These are phyloP conservation scores for Penicillium cosmopolitanum DNA, from an alignment of 495 filamentous ascomycete genomes.

Conservation along the genomic window DNA sequence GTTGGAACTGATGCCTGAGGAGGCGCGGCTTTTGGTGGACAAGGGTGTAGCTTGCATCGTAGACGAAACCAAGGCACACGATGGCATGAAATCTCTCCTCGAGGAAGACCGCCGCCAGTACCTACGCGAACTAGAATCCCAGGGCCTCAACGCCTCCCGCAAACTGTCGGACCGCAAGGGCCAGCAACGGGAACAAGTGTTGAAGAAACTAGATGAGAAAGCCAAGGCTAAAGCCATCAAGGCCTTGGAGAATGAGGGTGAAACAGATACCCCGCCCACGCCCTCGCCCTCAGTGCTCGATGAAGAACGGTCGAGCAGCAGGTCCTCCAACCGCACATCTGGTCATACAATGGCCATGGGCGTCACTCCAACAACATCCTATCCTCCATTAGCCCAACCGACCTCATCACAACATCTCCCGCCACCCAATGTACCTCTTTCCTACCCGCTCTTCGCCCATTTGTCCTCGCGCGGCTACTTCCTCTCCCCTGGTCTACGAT, in stretches of 20 bases:
- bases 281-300: neutral
- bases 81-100: constrained; percentile 60
- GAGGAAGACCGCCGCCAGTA: constrained; percentile 55
- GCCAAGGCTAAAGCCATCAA: constrained; percentile 36
- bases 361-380: constrained; percentile 65
- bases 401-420: constrained; percentile 37
- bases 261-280: neutral
- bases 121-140: constrained; percentile 47
- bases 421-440: constrained; percentile 51
- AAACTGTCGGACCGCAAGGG: constrained; percentile 44
- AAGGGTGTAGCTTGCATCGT: constrained; percentile 77
- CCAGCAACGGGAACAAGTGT: constrained; percentile 39
- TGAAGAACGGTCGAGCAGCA: constrained; percentile 11
- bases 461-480: constrained; percentile 82
- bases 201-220: constrained; percentile 50
- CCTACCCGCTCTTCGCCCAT: constrained; percentile 60
- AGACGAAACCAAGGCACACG: constrained; percentile 72
- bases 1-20: constrained; percentile 87
- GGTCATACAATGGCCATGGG: constrained; percentile 31
- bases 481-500: constrained; percentile 87
- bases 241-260: constrained; percentile 11
- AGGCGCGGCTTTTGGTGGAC: constrained; percentile 82
- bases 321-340: constrained; percentile 18
- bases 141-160: constrained; percentile 49
- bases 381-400: constrained; percentile 47